Evolutionary conservation across 2,329 filamentous ascomycete species (phyloP), one percentile per base, ranked within the genome.

Genomic region (Thielaviopsis euricoi): DNA sequence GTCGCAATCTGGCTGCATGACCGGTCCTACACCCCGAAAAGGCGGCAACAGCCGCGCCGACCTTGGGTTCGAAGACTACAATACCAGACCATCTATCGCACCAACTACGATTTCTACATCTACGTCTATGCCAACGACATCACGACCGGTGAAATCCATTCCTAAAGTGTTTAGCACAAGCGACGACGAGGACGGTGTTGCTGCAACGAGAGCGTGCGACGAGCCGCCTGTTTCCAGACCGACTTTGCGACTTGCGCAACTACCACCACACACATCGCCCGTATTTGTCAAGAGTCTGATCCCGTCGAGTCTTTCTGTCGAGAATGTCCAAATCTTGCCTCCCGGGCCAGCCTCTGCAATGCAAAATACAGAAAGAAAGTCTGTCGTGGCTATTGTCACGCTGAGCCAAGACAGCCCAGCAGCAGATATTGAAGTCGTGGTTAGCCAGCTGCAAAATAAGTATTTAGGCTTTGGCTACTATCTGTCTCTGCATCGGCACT

Each of bases 381-480:
- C 84, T 1, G 77, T 81, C 37, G 78, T 87, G 17, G 89, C 89
- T 4, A 88, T 95, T 64, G 85, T 93, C 52, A 89, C 86, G 0
- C 71, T 95, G 29, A 82, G 86, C 1, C 82, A 86, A 59, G 87
- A 93, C 62, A 93, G 89, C 0, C 81, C 89, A 0, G 86, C 85
- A 0, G 86, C 83, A 23, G 87, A 94, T 58, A 90, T 96, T 57
- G 89, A 96, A 65, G 77, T 81, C 3, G 80, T 84, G 0, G 87
- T 95, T 56, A 91, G 83, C 66, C 72, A 79, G 3, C 72, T 95
- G 33, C 87, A 94, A 66, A 89, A 93, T 62, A 82, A 79, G 63
- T 95, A 96, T 67, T 73, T 95, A 17, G 90, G 90, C 17, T 89
- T 82, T 67, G 90, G 90, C 5, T 89, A 85, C 71, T 85, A 90